A percentile compares a stretch with the other conserved stretches of the same genome.
Evolutionary conservation across 306 rosid species (phyloP).

Genomic region (Potentilla sterilis): DNA sequence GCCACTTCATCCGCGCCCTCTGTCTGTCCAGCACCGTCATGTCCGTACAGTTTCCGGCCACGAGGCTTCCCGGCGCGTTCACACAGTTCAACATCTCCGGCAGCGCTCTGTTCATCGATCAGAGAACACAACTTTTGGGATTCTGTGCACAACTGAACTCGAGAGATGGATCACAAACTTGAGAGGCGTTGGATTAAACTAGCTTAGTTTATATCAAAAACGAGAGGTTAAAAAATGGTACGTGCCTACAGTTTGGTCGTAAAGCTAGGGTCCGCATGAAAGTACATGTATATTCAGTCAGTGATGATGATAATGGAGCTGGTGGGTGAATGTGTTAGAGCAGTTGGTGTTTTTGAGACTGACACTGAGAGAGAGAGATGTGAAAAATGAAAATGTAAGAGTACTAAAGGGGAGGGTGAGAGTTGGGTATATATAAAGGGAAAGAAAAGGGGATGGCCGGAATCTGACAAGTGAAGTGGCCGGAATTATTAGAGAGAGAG

Average conservation of each 20-base stretch:
- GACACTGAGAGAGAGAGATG: background rate
- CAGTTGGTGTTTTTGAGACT: constrained; percentile 1
- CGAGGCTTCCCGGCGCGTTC: constrained; percentile 16
- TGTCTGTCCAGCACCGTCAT: constrained; percentile 38
- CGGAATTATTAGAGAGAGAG: constrained; percentile 40
- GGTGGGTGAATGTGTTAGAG: constrained; percentile 9
- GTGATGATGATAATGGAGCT: constrained; percentile 9
- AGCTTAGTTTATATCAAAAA: background rate
- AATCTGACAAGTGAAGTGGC: constrained; percentile 31
- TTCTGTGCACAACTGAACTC: background rate
- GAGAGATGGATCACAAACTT: background rate
- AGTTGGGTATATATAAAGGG: constrained; percentile 35
- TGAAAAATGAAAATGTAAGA: background rate
- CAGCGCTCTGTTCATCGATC: constrained; percentile 29
- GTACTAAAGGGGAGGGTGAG: background rate
- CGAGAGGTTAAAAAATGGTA: constrained; percentile 4
- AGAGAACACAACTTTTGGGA: background rate
- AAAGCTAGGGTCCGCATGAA: background rate
- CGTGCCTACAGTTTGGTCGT: background rate
- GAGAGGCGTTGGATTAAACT: background rate
- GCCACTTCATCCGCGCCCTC: constrained; percentile 26
- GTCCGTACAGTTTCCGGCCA: constrained; percentile 36
- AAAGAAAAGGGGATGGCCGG: constrained; percentile 35
- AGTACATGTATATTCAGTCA: background rate
- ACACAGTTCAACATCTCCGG: constrained; percentile 37